phyloP scores from a whole-genome alignment of 2,329 filamentous ascomycete species.

The Didymella pinodella region DNA sequence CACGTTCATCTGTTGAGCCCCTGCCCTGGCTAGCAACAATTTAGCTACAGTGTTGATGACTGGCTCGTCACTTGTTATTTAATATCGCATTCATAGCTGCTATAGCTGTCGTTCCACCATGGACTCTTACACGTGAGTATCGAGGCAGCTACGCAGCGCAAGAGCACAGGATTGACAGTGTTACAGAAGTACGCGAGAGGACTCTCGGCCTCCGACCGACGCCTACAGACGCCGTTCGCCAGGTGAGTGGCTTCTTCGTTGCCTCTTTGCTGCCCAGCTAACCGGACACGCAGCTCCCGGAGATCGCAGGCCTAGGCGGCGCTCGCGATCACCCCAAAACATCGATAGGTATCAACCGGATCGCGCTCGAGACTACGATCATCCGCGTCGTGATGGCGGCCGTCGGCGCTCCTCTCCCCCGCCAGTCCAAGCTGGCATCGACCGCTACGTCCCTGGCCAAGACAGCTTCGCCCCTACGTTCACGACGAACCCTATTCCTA shows the following conservation, averaged over 20 bases:
- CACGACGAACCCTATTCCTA: constrained; percentile 71
- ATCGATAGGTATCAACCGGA: constrained; percentile 82
- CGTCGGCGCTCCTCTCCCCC: constrained; percentile 68
- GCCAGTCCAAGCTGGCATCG: constrained; percentile 73
- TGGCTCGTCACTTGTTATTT: constrained; percentile 20
- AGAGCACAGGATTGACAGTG: constrained; percentile 25
- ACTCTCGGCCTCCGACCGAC: constrained; percentile 60
- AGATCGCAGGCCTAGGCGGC: constrained; percentile 53
- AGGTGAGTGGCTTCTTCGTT: constrained; percentile 60
- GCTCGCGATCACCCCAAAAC: constrained; percentile 74
- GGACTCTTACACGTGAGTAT: constrained; percentile 51
- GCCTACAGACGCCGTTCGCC: constrained; percentile 69
- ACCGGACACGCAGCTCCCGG: constrained; percentile 31
- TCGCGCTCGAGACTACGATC: constrained; percentile 73
- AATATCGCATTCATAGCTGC: constrained; percentile 2
- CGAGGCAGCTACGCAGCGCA: not conserved
- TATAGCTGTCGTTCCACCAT: constrained; percentile 29
- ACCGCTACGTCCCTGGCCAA: constrained; percentile 83
- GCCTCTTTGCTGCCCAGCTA: constrained; percentile 5
- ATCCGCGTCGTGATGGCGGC: constrained; percentile 65
- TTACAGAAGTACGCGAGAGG: constrained; percentile 55
- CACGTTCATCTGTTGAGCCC: constrained; percentile 38
- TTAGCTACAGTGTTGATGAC: constrained; percentile 31
- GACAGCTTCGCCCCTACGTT: constrained; percentile 62
- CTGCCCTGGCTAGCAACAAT: constrained; percentile 27